A percentile compares a stretch with the other conserved stretches of the same genome.
Conservation (phyloP, 2,329 filamentous ascomycete genomes). For the Colletotrichum abscissum region DNA sequence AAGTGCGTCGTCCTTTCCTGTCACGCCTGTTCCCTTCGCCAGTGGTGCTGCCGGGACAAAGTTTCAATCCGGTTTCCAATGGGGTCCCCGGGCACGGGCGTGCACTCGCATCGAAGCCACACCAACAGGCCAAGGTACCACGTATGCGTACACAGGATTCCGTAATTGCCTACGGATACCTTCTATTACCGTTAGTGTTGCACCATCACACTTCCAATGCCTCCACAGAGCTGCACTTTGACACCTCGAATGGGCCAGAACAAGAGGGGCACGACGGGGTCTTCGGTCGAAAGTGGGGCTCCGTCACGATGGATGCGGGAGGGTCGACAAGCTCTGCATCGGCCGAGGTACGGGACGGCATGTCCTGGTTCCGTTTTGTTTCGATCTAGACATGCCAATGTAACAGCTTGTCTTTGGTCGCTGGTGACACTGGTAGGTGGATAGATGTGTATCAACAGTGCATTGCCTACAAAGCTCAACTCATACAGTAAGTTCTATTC, state of each 20-base stretch:
- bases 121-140: not conserved
- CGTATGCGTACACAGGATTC: too few relatives aligned
- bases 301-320: conserved; percentile 16
- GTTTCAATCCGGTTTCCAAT: conserved; percentile 36
- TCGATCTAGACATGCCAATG: not conserved
- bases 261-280: not conserved
- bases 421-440: not conserved
- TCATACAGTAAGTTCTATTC: not conserved
- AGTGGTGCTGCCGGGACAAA: conserved; percentile 18
- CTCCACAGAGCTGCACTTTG: conserved; percentile 6
- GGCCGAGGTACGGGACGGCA: conserved; percentile 18
- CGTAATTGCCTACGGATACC: not conserved
- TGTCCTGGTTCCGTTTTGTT: not conserved
- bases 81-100: conserved; percentile 17
- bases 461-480: not conserved
- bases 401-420: not conserved
- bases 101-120: conserved; percentile 18
- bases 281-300: conserved; percentile 24
- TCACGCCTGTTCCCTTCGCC: not conserved
- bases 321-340: conserved; percentile 10
- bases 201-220: not conserved
- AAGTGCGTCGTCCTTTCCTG: conserved; percentile 1
- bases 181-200: not conserved
- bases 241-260: not conserved
- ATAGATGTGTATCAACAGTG: not conserved